Conservation (phyloP, 345 rosid species). For the Eucalyptus sp. region DNA sequence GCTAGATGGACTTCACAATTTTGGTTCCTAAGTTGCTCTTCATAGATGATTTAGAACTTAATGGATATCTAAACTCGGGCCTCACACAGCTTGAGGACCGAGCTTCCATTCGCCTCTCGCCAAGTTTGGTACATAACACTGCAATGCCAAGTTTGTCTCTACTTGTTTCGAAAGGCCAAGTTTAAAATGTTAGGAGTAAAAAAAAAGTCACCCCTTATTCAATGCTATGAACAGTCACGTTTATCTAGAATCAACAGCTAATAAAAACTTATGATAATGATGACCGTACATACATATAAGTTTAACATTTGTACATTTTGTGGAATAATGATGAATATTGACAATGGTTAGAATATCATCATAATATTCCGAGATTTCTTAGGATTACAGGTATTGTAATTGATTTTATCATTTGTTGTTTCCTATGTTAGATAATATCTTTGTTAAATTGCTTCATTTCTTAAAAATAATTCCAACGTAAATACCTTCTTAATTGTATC, state of each 20-base stretch:
- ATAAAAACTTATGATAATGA: neutral
- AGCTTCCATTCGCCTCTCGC: neutral
- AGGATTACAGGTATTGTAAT: neutral
- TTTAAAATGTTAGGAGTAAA: neutral
- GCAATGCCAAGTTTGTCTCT: neutral
- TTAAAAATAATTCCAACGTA: neutral
- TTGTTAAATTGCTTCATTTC: neutral
- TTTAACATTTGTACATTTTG: neutral
- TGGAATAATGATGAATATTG: neutral
- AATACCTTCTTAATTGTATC: neutral
- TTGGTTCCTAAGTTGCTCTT: neutral
- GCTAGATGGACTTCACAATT: neutral
- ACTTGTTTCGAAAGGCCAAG: neutral
- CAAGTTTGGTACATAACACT: neutral
- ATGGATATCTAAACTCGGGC: neutral
- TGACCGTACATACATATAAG: neutral
- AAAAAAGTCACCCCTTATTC: neutral
- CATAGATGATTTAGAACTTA: neutral
- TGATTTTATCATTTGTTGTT: neutral
- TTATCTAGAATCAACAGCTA: neutral
- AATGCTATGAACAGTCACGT: neutral
- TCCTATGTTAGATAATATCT: neutral
- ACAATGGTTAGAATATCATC: neutral
- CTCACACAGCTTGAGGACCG: neutral
- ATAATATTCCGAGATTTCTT: neutral